Base-by-base conservation (phyloP, 495 filamentous ascomycete genomes). In the Xylaria cubensis region DNA sequence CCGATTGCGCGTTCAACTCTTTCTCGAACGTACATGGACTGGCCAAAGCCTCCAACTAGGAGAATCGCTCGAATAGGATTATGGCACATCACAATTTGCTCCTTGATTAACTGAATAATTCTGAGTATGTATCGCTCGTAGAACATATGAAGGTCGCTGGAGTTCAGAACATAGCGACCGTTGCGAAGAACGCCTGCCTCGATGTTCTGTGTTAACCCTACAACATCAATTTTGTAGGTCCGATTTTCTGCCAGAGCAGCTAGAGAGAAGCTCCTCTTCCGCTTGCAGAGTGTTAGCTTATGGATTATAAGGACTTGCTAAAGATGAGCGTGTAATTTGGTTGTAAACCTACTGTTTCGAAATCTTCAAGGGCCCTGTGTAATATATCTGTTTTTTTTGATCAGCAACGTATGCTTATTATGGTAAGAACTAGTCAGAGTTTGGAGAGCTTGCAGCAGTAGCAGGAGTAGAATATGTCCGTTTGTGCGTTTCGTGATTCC, bases 11-110 rank as follows among this genome's bases (percentile, higher is more conserved):
- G 77, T 7, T 77, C 81, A 63, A 93, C 77, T 0, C 87, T 82
- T 73, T 86, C 85, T 71, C 86, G 88, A 63, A 93, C 84, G 77
- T 92, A 93, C 72, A 86, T 88, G 26, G 87, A 91, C 48, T 87
- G 84, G n/a, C 91, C 91, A 70, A 93, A 91, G 0, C 92, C 92
- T 4, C 91, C 91, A 19, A 93, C 92, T 0, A 93, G 84, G n/a
- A 93, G 81, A 42, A 93, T 89, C 3, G 88, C 86, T 73, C 85
- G 79, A 13, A 82, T 80, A 1, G 80, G 82, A 51, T 76, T 69
- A 26, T 83, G 77, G 48, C 87, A 84, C 10, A 78, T 77, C 0
- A 77, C 66, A 8, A 90, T 86, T 74, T 93, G 91, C 3, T 88
- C 83, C 56, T 85, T 81, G 29, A 93, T 87, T 2, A 93, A 80